Evolutionary conservation across 2,329 filamentous ascomycete genomes (phyloP).

Genomic region (Seiridium unicorne): DNA sequence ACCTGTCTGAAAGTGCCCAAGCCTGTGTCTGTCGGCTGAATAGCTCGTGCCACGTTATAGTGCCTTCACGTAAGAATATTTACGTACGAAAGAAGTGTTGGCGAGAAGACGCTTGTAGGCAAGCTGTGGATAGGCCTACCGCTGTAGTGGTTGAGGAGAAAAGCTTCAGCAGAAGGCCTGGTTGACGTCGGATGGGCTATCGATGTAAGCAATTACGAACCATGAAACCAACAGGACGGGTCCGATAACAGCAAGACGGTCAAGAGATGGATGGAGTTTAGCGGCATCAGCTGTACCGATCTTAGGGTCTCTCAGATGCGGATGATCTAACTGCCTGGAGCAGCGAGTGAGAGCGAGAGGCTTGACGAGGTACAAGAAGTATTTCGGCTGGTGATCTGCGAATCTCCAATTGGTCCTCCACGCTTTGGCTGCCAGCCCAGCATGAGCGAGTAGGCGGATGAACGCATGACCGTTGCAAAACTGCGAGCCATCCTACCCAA

Average conservation of each 20-base stretch:
- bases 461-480: conserved; percentile 51
- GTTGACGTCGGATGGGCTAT: no score
- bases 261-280: not conserved
- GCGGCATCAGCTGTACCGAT: conserved; percentile 1
- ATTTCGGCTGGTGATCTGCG: conserved; percentile 38
- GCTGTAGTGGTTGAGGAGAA: no score
- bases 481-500: conserved; percentile 36
- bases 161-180: no score
- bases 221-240: not conserved
- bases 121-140: not conserved
- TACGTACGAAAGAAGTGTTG: not conserved
- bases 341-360: conserved; percentile 10
- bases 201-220: not conserved
- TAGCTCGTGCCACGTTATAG: conserved; percentile 45
- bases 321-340: not conserved
- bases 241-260: not conserved
- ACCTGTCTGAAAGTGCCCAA: conserved; percentile 24
- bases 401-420: conserved; percentile 40
- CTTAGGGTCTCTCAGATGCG: not conserved
- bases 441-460: conserved; percentile 40
- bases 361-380: conserved; percentile 28
- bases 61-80: conserved; percentile 25
- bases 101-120: not conserved
- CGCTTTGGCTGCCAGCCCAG: conserved; percentile 2
- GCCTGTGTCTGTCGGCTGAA: conserved; percentile 44